These are phyloP conservation scores for Mycena rebaudengoi DNA, from an alignment of 768 basidiomycete species.

Conservation along the genomic window DNA sequence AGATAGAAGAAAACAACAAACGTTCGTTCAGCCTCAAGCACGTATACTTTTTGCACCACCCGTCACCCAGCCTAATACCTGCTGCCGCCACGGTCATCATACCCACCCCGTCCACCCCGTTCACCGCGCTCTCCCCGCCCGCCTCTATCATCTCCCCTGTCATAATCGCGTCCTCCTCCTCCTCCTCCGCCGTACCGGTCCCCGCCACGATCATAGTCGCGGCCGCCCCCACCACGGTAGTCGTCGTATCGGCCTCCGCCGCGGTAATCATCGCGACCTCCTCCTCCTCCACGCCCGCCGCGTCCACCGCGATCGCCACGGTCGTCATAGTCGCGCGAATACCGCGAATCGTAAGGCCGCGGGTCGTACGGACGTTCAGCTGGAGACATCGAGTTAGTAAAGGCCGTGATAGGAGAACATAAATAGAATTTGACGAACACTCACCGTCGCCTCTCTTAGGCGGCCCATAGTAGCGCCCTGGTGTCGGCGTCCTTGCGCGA, in stretches of 20 bases:
- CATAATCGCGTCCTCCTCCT: conserved; percentile 42
- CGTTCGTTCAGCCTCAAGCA: too few relatives aligned
- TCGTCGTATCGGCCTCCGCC: conserved; percentile 50
- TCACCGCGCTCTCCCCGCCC: conserved; percentile 36
- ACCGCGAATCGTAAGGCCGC: conserved; percentile 90
- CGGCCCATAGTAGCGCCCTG: conserved; percentile 93
- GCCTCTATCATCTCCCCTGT: conserved; percentile 50
- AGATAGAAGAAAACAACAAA: too few relatives aligned
- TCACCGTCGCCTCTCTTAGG: conserved; percentile 73
- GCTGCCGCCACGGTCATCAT: conserved; percentile 41
- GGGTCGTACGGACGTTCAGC: conserved; percentile 92
- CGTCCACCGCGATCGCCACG: conserved; percentile 60
- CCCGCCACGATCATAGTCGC: conserved; percentile 34
- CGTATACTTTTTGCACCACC: too few relatives aligned
- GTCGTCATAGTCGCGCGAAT: conserved; percentile 71
- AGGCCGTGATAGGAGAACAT: background rate
- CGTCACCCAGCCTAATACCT: conserved; percentile 28
- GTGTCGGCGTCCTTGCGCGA: conserved; percentile 91
- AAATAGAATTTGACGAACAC: background rate
- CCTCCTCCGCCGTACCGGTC: conserved; percentile 49
- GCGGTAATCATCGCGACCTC: conserved; percentile 58
- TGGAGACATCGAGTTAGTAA: conserved; percentile 32
- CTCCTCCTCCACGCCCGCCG: conserved; percentile 52
- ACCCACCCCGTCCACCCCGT: conserved; percentile 29
- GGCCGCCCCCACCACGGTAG: conserved; percentile 32